Conservation (phyloP, 345 rosid species). For the Eucalyptus fibrosa region DNA sequence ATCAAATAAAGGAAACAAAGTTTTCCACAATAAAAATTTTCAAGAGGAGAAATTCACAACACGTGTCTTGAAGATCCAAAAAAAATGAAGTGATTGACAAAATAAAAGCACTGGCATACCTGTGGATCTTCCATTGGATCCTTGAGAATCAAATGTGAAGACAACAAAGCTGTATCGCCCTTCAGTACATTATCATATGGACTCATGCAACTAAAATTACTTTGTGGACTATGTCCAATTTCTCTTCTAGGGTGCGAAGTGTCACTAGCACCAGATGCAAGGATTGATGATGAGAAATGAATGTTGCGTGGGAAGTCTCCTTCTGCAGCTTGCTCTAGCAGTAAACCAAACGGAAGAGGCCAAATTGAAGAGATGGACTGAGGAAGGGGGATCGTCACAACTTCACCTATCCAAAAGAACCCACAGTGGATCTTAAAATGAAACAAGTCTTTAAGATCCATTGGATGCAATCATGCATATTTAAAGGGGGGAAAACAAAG, state of each 20-base stretch:
- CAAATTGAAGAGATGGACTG: constrained; percentile 65
- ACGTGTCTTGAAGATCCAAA: neutral
- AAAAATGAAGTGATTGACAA: neutral
- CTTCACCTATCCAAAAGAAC: constrained; percentile 50
- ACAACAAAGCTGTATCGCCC: constrained; percentile 25
- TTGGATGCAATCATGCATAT: neutral
- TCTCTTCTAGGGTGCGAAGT: constrained; percentile 49
- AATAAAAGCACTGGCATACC: constrained; percentile 19
- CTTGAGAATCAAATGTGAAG: constrained; percentile 77
- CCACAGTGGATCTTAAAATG: neutral
- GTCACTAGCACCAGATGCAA: constrained; percentile 41
- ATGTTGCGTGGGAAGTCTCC: constrained; percentile 21
- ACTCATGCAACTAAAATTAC: constrained; percentile 14
- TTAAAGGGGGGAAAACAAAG: neutral
- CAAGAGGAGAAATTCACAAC: neutral
- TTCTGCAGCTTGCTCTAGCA: constrained; percentile 63
- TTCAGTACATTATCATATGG: constrained; percentile 28
- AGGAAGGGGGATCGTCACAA: constrained; percentile 60
- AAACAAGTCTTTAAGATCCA: neutral
- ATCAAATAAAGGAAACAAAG: neutral
- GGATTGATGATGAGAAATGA: constrained; percentile 38
- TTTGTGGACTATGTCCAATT: constrained; percentile 36
- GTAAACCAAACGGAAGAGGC: constrained; percentile 86
- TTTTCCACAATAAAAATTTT: neutral
- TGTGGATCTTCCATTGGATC: constrained; percentile 78